Evolutionary conservation across 2,329 filamentous ascomycete genomes (phyloP), one percentile per base, ranked within the genome.

Genomic region (Furcasterigmium sp.): DNA sequence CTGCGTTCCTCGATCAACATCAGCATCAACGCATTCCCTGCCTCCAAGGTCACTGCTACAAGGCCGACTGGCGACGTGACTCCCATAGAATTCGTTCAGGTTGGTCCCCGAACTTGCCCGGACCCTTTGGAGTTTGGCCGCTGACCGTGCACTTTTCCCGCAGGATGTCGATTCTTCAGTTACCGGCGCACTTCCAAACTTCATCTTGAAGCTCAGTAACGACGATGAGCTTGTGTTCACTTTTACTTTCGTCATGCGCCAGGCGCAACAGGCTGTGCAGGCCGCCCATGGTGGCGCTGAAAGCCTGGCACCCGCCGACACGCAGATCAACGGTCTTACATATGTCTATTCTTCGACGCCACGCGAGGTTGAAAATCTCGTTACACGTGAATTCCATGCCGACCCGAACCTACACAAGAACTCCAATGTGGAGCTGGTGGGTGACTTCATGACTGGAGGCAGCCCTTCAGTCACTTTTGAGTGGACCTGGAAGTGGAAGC

Each of bases 391-490:
- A 63, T 97, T 98, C 56, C 90, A 97, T 54, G 90, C 91, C 52
- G 90, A 98, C 58, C 93, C 93, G 1, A 98, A 98, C 58, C 72
- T 98, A 44, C 93, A 98, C 70, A 97, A 95, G 62, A 97, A 96
- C 59, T 78, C 90, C 43, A 97, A 97, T 59, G 93, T 98, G 30
- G 86, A 94, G 57, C 75, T 97, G 36, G 84, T 98, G n/a, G 93
- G 93, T 3, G 90, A 95, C 61, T 96, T 86, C 59, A 77, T 80
- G 3, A 98, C 93, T 0, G 82, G 77, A 25, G 91, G 91, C n/a
- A 87, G 74, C 56, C 72, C 85, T 7, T 91, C 88, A 2, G 84
- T 95, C 23, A 83, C 89, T 26, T 96, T 96, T 59, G 85, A 91
- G 51, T 98, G 91, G 90, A 84, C 85, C 8, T 98, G 93, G 93